phyloP scores from a whole-genome alignment of 768 basidiomycete genomes.

The Auriscalpium orientale region DNA sequence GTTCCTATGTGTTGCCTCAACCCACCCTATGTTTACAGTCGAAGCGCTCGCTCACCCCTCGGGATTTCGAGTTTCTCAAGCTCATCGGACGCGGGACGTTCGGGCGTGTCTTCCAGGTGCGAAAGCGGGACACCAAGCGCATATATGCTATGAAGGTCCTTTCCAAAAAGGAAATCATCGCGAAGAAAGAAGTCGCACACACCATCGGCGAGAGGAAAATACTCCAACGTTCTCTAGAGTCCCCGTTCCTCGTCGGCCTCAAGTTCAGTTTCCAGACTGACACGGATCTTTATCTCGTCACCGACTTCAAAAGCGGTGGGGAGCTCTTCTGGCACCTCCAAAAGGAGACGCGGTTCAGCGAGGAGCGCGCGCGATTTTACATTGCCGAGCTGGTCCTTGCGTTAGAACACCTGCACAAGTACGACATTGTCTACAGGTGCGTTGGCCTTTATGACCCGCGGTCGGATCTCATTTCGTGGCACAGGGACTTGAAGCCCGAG shows the following conservation, averaged over 20 bases:
- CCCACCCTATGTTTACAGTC: conserved; percentile 37
- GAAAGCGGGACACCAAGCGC: conserved; percentile 94
- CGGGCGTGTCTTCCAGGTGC: conserved; percentile 97
- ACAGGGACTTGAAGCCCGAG: conserved; percentile 92
- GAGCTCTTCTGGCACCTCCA: conserved; percentile 99
- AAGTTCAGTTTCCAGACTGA: conserved; percentile 99
- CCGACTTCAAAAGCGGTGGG: conserved; percentile 97
- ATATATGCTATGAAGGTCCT: conserved; percentile 99
- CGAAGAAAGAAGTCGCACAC: conserved; percentile 98
- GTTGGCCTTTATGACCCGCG: conserved; percentile 24
- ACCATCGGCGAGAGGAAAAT: conserved; percentile 99
- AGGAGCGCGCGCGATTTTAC: conserved; percentile 93
- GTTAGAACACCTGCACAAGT: conserved; percentile 95
- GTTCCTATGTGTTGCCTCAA: conserved; percentile 8
- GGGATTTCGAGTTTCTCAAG: conserved; percentile 97
- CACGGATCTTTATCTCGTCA: conserved; percentile 89
- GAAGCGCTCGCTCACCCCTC: conserved; percentile 81
- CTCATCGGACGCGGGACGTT: conserved; percentile 98
- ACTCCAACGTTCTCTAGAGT: conserved; percentile 85
- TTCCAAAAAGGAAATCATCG: conserved; percentile 97
- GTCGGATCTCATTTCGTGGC: conserved; percentile 2
- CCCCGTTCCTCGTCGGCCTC: conserved; percentile 94
- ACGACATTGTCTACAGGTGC: conserved; percentile 88
- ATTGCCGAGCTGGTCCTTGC: conserved; percentile 94
- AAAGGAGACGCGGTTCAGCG: conserved; percentile 86